These are phyloP conservation scores for Sugiyamaella neomexicana DNA, from an alignment of 1,139 yeast species.

Conservation along the genomic window DNA sequence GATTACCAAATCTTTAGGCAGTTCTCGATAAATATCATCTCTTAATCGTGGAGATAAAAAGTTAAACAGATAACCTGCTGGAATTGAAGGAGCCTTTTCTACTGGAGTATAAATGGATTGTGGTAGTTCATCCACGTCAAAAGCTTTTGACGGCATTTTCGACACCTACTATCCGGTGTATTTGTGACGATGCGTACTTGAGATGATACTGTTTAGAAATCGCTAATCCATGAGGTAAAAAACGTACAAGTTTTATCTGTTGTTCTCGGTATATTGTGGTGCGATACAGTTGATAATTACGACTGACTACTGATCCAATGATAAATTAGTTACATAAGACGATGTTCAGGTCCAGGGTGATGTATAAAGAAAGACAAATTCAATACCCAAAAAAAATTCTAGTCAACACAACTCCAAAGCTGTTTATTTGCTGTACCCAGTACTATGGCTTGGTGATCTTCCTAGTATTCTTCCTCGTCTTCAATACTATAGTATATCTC, in stretches of 20 bases:
- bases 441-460: too few relatives aligned
- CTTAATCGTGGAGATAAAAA: slow-evolving; percentile 25
- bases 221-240: not conserved
- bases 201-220: not conserved
- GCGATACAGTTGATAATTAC: not conserved
- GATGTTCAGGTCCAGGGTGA: too few relatives aligned
- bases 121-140: slow-evolving; percentile 25
- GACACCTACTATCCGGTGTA: too few relatives aligned
- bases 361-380: too few relatives aligned
- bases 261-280: not conserved
- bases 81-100: slow-evolving; percentile 27
- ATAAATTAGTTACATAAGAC: not conserved
- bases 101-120: slow-evolving; percentile 25
- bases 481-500: too few relatives aligned
- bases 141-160: slow-evolving; percentile 11
- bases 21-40: slow-evolving; percentile 18
- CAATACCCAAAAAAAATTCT: too few relatives aligned
- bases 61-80: slow-evolving; percentile 27
- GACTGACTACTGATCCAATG: not conserved
- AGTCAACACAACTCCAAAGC: too few relatives aligned
- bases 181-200: not conserved
- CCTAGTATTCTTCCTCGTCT: too few relatives aligned
- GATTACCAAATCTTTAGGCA: slow-evolving; percentile 20
- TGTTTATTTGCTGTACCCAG: too few relatives aligned
- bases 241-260: too few relatives aligned